Evolutionary conservation across 2,329 filamentous ascomycete genomes (phyloP).

Genomic region (Remersonia thermophila): DNA sequence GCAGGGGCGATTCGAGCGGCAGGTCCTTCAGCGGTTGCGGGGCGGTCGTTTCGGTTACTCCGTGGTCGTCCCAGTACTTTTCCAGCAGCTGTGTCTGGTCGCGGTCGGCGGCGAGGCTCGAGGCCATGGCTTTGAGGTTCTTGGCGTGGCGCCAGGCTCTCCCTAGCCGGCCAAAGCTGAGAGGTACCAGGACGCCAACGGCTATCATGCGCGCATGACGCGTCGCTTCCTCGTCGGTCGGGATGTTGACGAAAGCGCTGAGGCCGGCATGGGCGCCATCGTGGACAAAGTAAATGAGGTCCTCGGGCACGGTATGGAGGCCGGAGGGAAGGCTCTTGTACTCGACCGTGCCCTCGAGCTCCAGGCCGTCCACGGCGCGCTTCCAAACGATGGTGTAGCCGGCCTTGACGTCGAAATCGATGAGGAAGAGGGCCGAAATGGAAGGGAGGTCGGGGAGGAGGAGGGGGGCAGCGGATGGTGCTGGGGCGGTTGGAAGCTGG

Average conservation of each 20-base stretch:
- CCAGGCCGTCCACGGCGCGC: conserved; percentile 53
- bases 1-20: conserved; percentile 38
- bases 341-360: conserved; percentile 78
- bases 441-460: conserved; percentile 38
- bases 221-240: conserved; percentile 61
- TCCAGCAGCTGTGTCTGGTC: conserved; percentile 54
- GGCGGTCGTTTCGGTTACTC: conserved; percentile 29
- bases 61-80: conserved; percentile 65
- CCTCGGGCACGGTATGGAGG: conserved; percentile 74
- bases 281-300: conserved; percentile 91
- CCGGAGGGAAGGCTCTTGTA: conserved; percentile 95
- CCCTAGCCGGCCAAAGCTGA: conserved; percentile 75
- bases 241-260: conserved; percentile 80
- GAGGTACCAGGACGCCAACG: conserved; percentile 75
- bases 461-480: conserved; percentile 9
- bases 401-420: conserved; percentile 84
- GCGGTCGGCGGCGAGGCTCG: conserved; percentile 51
- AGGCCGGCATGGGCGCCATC: conserved; percentile 67
- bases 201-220: conserved; percentile 89
- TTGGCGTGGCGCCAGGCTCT: conserved; percentile 82
- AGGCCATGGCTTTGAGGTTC: conserved; percentile 60
- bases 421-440: conserved; percentile 73
- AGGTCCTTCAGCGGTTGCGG: conserved; percentile 30
- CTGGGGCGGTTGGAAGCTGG: conserved; percentile 19
- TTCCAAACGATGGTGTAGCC: conserved; percentile 91